Evolutionary conservation across 2,329 filamentous ascomycete species (phyloP), one percentile per base, ranked within the genome.

Genomic region (Aaosphaeria pasadenensis): DNA sequence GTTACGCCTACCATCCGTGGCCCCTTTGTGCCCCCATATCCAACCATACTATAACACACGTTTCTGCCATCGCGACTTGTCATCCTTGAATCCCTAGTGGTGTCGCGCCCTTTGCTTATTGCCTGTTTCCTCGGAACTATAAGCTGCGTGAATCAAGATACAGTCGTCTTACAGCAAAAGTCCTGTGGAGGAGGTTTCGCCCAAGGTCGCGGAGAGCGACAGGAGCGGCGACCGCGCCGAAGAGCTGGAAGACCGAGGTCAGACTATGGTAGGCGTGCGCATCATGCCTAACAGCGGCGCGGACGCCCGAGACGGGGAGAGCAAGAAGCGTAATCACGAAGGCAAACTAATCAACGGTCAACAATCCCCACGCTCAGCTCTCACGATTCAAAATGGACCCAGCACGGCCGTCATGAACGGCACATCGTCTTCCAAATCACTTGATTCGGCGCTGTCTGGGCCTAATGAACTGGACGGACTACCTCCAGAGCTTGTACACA

Each of bases 401-500:
- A 49, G 49, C 29, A 44, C 49, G 33, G 35, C 28, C 39, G 24
- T 7, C 39, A 46, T 46, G 32, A 61, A 65, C 29, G 61, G 59
- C 44, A 40, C 53, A 40, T 53, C 55, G 28, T 45, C 49, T 29
- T 47, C 54, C n/a, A 24, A 24, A n/a, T 11, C 39, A 9, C 7
- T 13, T 9, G 46, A 50, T 42, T 49, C 49, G 4, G 41, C 36
- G 24, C 45, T 51, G 30, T 7, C 47, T 5, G 43, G 41, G 4
- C 41, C 49, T n/a, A 33, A 54, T 9, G 57, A 64, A 32, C 51
- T 64, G 42, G 51, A 58, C 6, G 57, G 73, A 38, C 58, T 70
- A 7, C 77, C 78, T 3, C 81, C 80, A 11, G 75, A 79, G 52
- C 70, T 85, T 38, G 70, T 73, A 42, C 89, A 95, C 63, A 87